A percentile compares a stretch with the other conserved stretches of the same genome.
These are phyloP conservation scores for Phytophthora boehmeriae DNA, from an alignment of 352 stramenopile genomes.

Conservation along the genomic window DNA sequence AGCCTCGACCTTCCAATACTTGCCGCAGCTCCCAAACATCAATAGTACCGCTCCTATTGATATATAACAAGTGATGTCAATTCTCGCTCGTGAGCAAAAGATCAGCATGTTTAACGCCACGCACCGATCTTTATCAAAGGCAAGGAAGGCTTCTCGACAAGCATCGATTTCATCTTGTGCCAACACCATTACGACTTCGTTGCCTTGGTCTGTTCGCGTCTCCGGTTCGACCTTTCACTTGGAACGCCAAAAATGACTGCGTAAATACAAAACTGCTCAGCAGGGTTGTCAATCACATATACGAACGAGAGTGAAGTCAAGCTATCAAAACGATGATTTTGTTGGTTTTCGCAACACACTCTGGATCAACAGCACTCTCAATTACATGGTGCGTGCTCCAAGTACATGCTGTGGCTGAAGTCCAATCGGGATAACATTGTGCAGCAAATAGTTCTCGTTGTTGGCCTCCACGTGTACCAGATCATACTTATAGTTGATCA, in stretches of 20 bases:
- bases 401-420: slow-evolving; percentile 69
- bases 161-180: slow-evolving; percentile 97
- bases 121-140: slow-evolving; percentile 96
- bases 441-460: slow-evolving; percentile 84
- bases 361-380: background rate
- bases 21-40: slow-evolving; percentile 94
- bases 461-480: slow-evolving; percentile 72
- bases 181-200: slow-evolving; percentile 64
- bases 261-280: background rate
- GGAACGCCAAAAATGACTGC: slow-evolving; percentile 19
- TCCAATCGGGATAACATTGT: slow-evolving; percentile 79
- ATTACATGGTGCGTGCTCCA: slow-evolving; percentile 24
- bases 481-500: slow-evolving; percentile 92
- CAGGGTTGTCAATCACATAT: background rate
- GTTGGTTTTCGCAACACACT: background rate
- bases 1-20: slow-evolving; percentile 90
- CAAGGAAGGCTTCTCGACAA: slow-evolving; percentile 96
- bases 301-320: background rate
- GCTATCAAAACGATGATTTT: background rate
- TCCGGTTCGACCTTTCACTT: slow-evolving; percentile 20
- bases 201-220: background rate
- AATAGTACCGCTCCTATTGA: slow-evolving; percentile 90
- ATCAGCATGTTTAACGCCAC: background rate
- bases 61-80: background rate
- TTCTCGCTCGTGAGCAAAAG: background rate